phyloP scores from a whole-genome alignment of 225 moss, liverwort and hornwort species.

The Sphagnum contortum region DNA sequence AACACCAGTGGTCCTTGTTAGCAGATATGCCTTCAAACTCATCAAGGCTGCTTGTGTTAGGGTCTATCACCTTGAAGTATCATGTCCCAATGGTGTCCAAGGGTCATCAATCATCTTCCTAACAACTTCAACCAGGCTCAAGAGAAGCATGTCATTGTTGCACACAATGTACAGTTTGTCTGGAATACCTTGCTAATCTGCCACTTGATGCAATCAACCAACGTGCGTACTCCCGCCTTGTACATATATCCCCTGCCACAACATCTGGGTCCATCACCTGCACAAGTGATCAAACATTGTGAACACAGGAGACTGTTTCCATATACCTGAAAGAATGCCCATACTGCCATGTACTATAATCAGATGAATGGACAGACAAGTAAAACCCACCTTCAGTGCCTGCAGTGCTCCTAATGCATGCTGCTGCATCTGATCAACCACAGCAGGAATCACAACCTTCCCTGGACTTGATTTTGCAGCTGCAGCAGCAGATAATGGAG shows the following conservation, averaged over 20 bases:
- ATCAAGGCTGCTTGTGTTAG: no score
- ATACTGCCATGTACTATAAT: background rate
- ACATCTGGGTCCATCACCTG: conserved; percentile 71
- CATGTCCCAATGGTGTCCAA: no score
- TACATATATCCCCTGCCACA: no score
- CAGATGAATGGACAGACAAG: background rate
- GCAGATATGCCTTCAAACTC: no score
- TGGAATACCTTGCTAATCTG: no score
- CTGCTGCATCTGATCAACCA: conserved; percentile 52
- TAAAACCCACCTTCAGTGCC: conserved; percentile 34
- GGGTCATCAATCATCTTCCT: no score
- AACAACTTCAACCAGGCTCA: no score
- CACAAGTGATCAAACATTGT: background rate
- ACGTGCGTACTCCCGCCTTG: no score
- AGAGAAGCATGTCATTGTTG: no score
- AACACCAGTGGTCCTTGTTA: conserved; percentile 4
- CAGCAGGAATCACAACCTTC: conserved; percentile 37
- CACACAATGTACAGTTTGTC: no score
- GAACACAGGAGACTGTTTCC: background rate
- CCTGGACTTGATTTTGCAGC: conserved; percentile 27
- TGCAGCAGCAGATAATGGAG: conserved; percentile 46
- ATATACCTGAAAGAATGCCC: background rate
- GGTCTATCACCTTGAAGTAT: no score
- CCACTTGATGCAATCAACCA: no score
- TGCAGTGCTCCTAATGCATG: conserved; percentile 50